Evolutionary conservation across 1,284 basidiomycete species (phyloP), one percentile per base, ranked within the genome.

Genomic region (Puccinia hordei): DNA sequence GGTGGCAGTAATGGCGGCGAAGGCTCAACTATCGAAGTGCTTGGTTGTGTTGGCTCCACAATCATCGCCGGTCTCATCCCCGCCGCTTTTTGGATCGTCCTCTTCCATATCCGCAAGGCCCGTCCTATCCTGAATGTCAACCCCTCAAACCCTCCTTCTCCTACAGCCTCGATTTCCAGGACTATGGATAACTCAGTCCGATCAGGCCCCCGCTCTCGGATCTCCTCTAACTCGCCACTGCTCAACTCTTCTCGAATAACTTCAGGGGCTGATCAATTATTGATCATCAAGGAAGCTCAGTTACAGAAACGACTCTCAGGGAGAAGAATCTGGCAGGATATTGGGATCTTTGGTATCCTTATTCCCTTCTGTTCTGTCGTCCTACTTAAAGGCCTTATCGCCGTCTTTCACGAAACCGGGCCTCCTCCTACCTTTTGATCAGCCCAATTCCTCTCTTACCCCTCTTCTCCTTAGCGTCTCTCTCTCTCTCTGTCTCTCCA

Each of bases 101-200:
- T 85, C n/a, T 85, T 85, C 81, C 84, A 85, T 82, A 82, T 85
- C 33, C 82, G 83, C 24, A 82, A 82, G 24, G 83, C 84, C 0
- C 82, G 84, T 15, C 82, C 82, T 0, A 85, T 85, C 74, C 83
- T 84, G 59, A 78, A 83, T 13, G 66, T 71, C 27, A 44, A 72
- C 22, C 69, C 44, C 24, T 19, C 44, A 13, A 17, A 33, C 1
- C 27, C 41, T 15, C 38, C 41, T 15, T 68, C 66, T 1, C 27
- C 66, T 30, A 33, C 65, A 17, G 24, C 38, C 35, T 8, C 65
- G 24, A 8, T n/a, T 33, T 8, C 59, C 17, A 13, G 63, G 30
- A n/a, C n/a, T 22, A 22, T 22, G 5, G 19, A 22, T 55, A 68
- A 38, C n/a, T 12, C 41, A 44, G 17, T 19, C 41, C 41, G 66